Evolutionary conservation across 1,284 basidiomycete genomes (phyloP), one percentile per base, ranked within the genome.

Genomic region (Ustilago tritici): DNA sequence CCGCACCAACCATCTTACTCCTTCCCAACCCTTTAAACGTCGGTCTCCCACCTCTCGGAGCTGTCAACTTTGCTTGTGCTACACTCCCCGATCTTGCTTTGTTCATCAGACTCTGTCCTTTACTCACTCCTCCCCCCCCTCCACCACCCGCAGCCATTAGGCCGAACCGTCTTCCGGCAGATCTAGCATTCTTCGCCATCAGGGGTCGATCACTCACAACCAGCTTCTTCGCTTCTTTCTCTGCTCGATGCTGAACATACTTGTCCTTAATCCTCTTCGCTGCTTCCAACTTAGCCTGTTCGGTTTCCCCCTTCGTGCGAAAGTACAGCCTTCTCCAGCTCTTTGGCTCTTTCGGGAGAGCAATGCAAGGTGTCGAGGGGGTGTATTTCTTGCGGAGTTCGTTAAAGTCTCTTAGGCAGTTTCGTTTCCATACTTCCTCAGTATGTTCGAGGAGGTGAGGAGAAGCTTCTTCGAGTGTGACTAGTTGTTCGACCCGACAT

Each of bases 401-500:
- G 32, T 76, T 50, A 66, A 82, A 83, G 68, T 84, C 83, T 4
- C 77, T 74, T 12, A 84, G 53, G 57, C 82, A 82, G 19, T 80
- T 77, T 11, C 70, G 76, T n/a, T 70, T 79, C 83, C 83, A 84
- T 10, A 84, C 68, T 35, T 79, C 75, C 7, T 79, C 71, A 1
- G 79, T 73, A 10, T 81, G 57, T 32, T 64, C 67, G 17, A 77
- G 62, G 2, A 82, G 67, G 47, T 82, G 80, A 31, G 83, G 82
- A 11, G 82, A 84, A 0, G 72, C 65, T 32, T 78, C 77, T 56
- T 84, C 81, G 19, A 85, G 58, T 36, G 36, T 32, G 50, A 78
- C 69, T 31, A 85, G 79, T 61, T 85, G 82, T n/a, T 81, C 78
- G 23, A 82, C 70, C 3, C 76, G 61, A 49, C 79, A 82, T 55